A percentile compares a stretch with the other conserved stretches of the same genome.
These are phyloP conservation scores for Mucor mucedo DNA, from an alignment of 371 early-diverging fungal species.

Conservation along the genomic window DNA sequence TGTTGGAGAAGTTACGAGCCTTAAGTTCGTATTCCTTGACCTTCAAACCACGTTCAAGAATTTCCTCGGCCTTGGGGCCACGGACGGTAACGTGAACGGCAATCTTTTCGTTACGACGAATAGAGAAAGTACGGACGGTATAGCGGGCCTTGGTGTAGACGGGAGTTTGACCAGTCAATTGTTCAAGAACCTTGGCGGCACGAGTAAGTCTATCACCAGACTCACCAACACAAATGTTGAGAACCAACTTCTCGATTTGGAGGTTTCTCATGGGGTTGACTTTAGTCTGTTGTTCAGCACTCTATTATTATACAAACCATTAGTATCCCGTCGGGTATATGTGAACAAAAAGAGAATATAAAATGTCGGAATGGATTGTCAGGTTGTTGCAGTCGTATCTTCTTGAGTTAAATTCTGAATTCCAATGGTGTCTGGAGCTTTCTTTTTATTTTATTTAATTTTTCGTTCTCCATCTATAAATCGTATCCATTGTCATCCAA, in stretches of 20 bases:
- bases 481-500: conserved; percentile 3
- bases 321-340: not conserved
- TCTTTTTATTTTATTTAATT: not conserved
- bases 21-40: conserved; percentile 99
- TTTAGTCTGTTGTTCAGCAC: conserved; percentile 62
- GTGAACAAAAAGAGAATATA: too few relatives aligned
- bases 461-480: not conserved
- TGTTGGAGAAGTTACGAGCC: conserved; percentile 94
- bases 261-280: conserved; percentile 97
- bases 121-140: conserved; percentile 99
- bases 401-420: too few relatives aligned
- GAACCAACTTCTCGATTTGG: conserved; percentile 98
- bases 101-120: conserved; percentile 99
- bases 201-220: conserved; percentile 99
- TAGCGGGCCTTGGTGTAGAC: conserved; percentile 99
- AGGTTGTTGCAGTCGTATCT: too few relatives aligned
- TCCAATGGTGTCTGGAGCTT: too few relatives aligned
- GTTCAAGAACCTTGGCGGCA: conserved; percentile 99
- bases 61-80: conserved; percentile 86
- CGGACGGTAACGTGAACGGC: conserved; percentile 99
- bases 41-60: conserved; percentile 99
- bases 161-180: conserved; percentile 99
- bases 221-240: conserved; percentile 99
- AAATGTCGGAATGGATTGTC: too few relatives aligned
- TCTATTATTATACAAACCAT: conserved; percentile 40